phyloP scores from a whole-genome alignment of 2,329 filamentous ascomycete species.

The Aspergillus jensenii region DNA sequence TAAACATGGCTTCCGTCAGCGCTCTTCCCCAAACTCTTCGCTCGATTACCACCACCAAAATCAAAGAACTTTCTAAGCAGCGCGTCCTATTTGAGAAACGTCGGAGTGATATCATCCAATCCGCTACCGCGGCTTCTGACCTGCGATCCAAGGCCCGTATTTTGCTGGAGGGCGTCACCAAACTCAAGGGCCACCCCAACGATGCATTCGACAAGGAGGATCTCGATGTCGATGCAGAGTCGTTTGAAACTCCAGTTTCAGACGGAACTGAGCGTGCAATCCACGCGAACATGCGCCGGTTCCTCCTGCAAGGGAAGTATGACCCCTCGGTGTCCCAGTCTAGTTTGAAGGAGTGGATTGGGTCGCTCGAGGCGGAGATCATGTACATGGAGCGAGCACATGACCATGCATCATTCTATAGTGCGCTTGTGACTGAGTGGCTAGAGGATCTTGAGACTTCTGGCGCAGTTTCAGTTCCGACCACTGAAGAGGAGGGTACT shows the following conservation, averaged over 20 bases:
- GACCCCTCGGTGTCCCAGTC: constrained; percentile 54
- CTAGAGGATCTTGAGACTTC: constrained; percentile 38
- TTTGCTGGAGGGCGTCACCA: constrained; percentile 39
- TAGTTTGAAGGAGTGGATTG: constrained; percentile 50
- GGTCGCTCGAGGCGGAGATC: constrained; percentile 48
- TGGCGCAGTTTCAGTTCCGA: constrained; percentile 11
- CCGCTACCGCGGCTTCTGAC: constrained; percentile 28
- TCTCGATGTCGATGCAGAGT: constrained; percentile 21
- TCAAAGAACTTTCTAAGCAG: constrained; percentile 56
- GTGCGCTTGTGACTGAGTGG: constrained; percentile 56
- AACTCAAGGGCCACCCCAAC: constrained; percentile 37
- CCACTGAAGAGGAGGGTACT: constrained; percentile 25
- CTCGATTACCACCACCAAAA: constrained; percentile 57
- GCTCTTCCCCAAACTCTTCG: constrained; percentile 55
- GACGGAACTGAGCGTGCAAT: constrained; percentile 25
- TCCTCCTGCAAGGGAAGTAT: constrained; percentile 54
- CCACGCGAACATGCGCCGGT: constrained; percentile 50
- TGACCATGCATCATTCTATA: constrained; percentile 58
- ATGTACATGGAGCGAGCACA: constrained; percentile 54
- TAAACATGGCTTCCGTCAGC: constrained; percentile 30
- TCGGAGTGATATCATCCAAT: constrained; percentile 44
- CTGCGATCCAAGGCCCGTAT: constrained; percentile 32
- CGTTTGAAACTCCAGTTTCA: constrained; percentile 9
- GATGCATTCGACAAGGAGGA: constrained; percentile 38
- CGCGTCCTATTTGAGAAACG: constrained; percentile 50